A percentile compares a stretch with the other conserved stretches of the same genome.
Conservation (phyloP, 1,284 basidiomycete species). For the Meira nashicola region DNA sequence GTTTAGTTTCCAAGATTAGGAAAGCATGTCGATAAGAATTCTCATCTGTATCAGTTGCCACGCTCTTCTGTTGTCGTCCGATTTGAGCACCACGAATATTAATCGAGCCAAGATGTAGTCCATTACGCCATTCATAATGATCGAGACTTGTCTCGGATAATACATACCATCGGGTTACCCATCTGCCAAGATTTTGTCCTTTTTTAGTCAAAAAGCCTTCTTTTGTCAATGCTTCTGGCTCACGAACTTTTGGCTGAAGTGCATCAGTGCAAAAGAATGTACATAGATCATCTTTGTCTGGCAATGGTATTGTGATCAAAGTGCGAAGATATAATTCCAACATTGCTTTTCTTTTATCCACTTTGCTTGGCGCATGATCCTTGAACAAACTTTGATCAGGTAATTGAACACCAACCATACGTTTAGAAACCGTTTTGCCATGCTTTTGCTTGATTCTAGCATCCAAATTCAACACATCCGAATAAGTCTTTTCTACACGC, state of each 20-base stretch:
- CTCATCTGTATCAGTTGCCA: conserved; percentile 62
- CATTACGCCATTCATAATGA: conserved; percentile 83
- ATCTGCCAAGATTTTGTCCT: conserved; percentile 86
- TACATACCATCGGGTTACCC: conserved; percentile 78
- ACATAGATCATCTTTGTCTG: conserved; percentile 82
- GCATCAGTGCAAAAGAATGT: conserved; percentile 87
- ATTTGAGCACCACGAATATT: conserved; percentile 81
- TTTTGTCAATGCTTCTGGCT: conserved; percentile 64
- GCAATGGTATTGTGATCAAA: conserved; percentile 70
- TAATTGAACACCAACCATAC: conserved; percentile 61
- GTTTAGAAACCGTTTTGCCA: conserved; percentile 61
- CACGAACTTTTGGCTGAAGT: conserved; percentile 60
- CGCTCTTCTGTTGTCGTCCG: conserved; percentile 61
- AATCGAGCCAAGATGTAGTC: conserved; percentile 82
- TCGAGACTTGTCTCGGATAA: conserved; percentile 73
- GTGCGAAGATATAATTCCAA: conserved; percentile 82
- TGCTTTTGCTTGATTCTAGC: conserved; percentile 61
- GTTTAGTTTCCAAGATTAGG: conserved; percentile 82
- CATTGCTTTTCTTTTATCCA: conserved; percentile 69
- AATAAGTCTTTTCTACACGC: conserved; percentile 90
- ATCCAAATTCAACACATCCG: conserved; percentile 81
- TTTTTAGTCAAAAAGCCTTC: conserved; percentile 95
- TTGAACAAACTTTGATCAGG: conserved; percentile 92
- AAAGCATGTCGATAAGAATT: conserved; percentile 94
- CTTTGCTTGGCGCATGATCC: conserved; percentile 91